Base-by-base conservation (phyloP, 768 basidiomycete species). In the Leucosporidium yakuticum region DNA sequence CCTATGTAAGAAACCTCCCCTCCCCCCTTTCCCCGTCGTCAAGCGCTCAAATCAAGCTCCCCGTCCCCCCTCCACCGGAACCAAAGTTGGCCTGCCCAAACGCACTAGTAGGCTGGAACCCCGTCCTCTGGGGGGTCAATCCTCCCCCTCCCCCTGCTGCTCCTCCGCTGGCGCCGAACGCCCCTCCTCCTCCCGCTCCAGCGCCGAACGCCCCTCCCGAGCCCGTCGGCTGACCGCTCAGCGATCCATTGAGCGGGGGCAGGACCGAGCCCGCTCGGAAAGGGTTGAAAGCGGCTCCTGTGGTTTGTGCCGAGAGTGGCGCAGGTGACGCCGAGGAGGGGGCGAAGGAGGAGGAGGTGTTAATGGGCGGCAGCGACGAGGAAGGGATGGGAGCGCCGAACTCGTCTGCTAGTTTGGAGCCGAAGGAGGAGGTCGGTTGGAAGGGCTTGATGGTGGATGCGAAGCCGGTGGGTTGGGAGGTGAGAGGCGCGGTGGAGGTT, bases 401-500 rank as follows among this genome's bases (percentile, higher is more conserved):
- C 58, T 73, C 62, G 48, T 47, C 60, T 36, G 69, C 66, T 4
- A 73, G 58, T 11, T 53, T 55, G 20, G 21, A 48, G n/a, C 76
- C 76, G 61, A 77, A 77, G 6, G 69, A 65, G 1, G 71, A 73
- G 1, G 67, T 62, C 19, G 76, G 76, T 60, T 74, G 71, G 73
- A 77, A 76, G 6, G 76, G 68, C 54, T 70, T 68, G 20, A 74
- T 67, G n/a, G 36, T 47, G 11, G 71, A 71, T 27, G 65, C 63
- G 48, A 66, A 67, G 27, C 70, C 68, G 20, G 67, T 69, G 8
- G 65, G 47, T 23, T 70, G 73, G 4, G 67, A 9, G 4, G 49
- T 47, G 27, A 68, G 64, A 20, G 64, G 63, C 12, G 71, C 32
- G 23, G 47, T 12, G 4, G 53, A 31, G 21, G 36, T 6, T 3